These are phyloP conservation scores for Stellera chamaejasme DNA, from an alignment of 345 rosid species.

Conservation along the genomic window DNA sequence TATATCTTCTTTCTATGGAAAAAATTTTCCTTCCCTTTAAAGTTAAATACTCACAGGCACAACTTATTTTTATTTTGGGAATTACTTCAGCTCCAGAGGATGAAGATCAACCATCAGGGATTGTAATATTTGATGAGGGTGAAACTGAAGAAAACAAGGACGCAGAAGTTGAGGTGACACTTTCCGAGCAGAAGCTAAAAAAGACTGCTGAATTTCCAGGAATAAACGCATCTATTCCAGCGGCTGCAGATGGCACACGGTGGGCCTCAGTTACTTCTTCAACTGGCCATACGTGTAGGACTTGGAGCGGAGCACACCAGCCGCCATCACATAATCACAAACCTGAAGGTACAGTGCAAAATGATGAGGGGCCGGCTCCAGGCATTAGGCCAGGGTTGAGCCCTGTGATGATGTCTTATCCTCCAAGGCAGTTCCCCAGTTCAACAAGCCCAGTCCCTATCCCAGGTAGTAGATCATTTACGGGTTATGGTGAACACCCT, in stretches of 20 bases:
- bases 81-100: slow-evolving; percentile 39
- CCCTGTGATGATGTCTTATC: too few relatives aligned
- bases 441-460: too few relatives aligned
- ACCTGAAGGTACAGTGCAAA: slow-evolving; percentile 23
- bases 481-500: too few relatives aligned
- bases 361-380: slow-evolving; percentile 23
- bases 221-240: slow-evolving; percentile 77
- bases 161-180: slow-evolving; percentile 48
- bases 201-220: slow-evolving; percentile 73
- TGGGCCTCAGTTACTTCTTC: slow-evolving; percentile 50
- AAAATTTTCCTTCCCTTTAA: too few relatives aligned
- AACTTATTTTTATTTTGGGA: too few relatives aligned
- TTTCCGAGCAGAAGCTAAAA: slow-evolving; percentile 32
- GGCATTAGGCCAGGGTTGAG: too few relatives aligned
- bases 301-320: slow-evolving; percentile 21
- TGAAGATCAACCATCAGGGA: slow-evolving; percentile 62
- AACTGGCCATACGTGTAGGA: slow-evolving; percentile 29
- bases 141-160: slow-evolving; percentile 32
- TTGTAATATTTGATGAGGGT: slow-evolving; percentile 55
- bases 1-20: too few relatives aligned
- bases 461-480: too few relatives aligned
- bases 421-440: too few relatives aligned
- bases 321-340: slow-evolving; percentile 24
- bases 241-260: slow-evolving; percentile 50
- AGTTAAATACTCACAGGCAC: too few relatives aligned